Percentiles rank a stretch among this genome's conserved stretches.
Evolutionary conservation across 352 stramenopile species (phyloP).

Genomic region (Pythium pectinolyticum): DNA sequence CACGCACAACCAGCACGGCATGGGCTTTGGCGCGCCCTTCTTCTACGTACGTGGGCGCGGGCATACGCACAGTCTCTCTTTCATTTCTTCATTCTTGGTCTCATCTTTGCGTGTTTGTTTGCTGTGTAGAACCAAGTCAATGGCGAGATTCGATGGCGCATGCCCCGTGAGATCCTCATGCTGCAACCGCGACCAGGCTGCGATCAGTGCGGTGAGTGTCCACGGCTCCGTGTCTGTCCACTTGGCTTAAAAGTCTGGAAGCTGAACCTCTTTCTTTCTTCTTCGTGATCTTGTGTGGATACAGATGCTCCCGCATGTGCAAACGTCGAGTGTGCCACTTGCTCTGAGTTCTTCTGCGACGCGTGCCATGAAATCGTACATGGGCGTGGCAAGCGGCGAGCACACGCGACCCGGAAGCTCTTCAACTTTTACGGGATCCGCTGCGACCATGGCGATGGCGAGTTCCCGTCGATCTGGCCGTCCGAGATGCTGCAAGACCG

Average conservation of each 20-base stretch:
- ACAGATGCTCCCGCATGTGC: slow-evolving; percentile 49
- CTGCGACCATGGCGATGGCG: slow-evolving; percentile 90
- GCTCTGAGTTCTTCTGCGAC: slow-evolving; percentile 91
- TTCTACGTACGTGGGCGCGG: slow-evolving; percentile 76
- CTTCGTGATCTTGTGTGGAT: neutral
- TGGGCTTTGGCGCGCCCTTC: slow-evolving; percentile 79
- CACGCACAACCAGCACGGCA: slow-evolving; percentile 70
- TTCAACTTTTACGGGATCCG: slow-evolving; percentile 92
- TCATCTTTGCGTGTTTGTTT: neutral
- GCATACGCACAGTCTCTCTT: neutral
- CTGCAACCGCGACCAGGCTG: slow-evolving; percentile 74
- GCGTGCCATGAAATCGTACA: slow-evolving; percentile 87
- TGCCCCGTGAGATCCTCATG: slow-evolving; percentile 87
- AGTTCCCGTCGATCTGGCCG: slow-evolving; percentile 89
- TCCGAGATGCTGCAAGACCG: slow-evolving; percentile 85
- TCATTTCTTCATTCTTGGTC: neutral
- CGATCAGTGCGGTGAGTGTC: slow-evolving; percentile 80
- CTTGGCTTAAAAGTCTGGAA: too few species aligned
- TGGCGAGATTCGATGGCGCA: slow-evolving; percentile 88
- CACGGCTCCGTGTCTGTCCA: neutral
- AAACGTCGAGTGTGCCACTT: slow-evolving; percentile 86
- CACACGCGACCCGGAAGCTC: slow-evolving; percentile 75
- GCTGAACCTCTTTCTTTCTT: too few species aligned
- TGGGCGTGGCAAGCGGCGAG: slow-evolving; percentile 65
- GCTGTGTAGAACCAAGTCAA: slow-evolving; percentile 86